Evolutionary conservation across 2,329 filamentous ascomycete genomes (phyloP).

Genomic region (Diaporthe capsici): DNA sequence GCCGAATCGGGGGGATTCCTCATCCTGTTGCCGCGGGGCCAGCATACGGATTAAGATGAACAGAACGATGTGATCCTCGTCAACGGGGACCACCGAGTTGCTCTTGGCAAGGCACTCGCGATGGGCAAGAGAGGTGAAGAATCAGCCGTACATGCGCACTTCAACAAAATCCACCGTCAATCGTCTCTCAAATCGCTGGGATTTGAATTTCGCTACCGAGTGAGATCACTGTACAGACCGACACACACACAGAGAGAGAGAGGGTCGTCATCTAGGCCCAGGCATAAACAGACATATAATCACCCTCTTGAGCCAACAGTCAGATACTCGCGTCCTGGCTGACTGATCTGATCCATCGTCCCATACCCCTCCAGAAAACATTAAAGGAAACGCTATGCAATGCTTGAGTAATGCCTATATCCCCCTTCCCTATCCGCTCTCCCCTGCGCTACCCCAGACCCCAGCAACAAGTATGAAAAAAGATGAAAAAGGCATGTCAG

Average conservation of each 20-base stretch:
- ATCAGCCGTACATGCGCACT: neutral
- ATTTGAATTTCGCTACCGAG: neutral
- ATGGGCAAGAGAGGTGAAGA: too few relatives aligned
- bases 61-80: neutral
- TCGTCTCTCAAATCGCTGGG: neutral
- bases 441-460: neutral
- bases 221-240: neutral
- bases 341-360: neutral
- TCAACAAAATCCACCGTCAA: neutral
- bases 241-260: neutral
- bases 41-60: neutral
- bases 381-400: conserved; percentile 32
- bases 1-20: neutral
- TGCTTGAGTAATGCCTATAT: conserved; percentile 20
- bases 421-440: neutral
- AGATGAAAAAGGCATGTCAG: neutral
- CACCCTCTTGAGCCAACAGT: neutral
- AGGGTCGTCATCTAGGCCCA: conserved; percentile 1
- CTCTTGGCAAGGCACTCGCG: neutral
- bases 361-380: neutral
- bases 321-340: neutral
- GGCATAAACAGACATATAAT: neutral
- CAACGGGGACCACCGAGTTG: neutral
- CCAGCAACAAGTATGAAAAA: neutral
- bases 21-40: neutral